A percentile compares a stretch with the other conserved stretches of the same genome.
Conservation (phyloP, 2,329 filamentous ascomycete species). For the Talaromyces sp. region DNA sequence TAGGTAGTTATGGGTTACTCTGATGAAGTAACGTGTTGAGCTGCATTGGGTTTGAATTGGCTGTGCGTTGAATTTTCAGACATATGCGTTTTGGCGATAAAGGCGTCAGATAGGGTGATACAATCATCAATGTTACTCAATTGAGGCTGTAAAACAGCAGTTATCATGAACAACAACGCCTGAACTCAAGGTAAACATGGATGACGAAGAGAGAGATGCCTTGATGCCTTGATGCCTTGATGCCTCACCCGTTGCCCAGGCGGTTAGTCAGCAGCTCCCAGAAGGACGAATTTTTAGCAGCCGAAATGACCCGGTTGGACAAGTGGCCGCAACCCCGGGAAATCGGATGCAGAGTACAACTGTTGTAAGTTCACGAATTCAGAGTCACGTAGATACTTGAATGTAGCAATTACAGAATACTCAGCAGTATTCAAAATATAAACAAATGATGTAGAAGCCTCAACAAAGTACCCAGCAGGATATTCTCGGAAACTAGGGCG, state of each 20-base stretch:
- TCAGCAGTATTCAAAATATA: not conserved
- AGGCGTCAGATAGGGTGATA: not conserved
- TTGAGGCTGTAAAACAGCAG: not conserved
- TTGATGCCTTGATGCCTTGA: conserved; percentile 4
- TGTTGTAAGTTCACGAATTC: not conserved
- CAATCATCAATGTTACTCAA: not conserved
- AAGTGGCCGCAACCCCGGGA: conserved; percentile 16
- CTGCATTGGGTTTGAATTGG: not conserved
- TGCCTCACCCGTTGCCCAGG: not conserved
- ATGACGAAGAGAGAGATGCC: not conserved
- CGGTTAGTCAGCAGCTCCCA: conserved; percentile 11
- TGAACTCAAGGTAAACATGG: not conserved
- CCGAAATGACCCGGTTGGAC: conserved; percentile 16
- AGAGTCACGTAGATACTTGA: not conserved
- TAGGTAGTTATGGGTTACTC: not conserved
- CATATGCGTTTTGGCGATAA: not conserved
- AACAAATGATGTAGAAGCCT: not conserved
- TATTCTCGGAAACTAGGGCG: conserved; percentile 22
- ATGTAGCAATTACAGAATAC: not conserved
- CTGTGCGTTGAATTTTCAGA: not conserved
- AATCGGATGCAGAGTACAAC: not conserved
- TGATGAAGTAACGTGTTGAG: not conserved
- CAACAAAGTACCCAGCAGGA: not conserved
- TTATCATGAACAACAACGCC: not conserved
- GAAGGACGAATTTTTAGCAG: conserved; percentile 3